phyloP scores from a whole-genome alignment of 331 rosid genomes.

The Phaseolus coccineus region DNA sequence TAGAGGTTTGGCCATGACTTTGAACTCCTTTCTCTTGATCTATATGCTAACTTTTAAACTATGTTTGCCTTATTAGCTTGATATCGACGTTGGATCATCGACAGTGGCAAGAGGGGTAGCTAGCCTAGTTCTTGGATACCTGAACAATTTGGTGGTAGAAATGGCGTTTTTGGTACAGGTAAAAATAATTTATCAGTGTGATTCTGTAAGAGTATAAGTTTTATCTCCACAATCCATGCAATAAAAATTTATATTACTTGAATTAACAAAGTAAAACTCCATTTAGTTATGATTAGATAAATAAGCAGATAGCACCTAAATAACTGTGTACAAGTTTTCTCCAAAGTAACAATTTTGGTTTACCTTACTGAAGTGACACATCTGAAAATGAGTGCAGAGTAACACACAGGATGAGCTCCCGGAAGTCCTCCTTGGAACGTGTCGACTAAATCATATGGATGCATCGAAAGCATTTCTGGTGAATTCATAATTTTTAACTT shows the following conservation, averaged over 20 bases:
- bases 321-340: too few species aligned
- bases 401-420: constrained; percentile 89
- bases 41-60: constrained; percentile 35
- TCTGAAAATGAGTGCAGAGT: constrained; percentile 55
- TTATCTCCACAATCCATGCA: too few species aligned
- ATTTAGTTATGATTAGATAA: too few species aligned
- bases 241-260: too few species aligned
- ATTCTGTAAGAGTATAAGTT: not conserved
- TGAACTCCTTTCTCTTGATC: not conserved
- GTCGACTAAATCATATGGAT: constrained; percentile 79
- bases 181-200: not conserved
- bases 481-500: constrained; percentile 35
- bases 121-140: constrained; percentile 86
- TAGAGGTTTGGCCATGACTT: not conserved
- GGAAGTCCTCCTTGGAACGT: constrained; percentile 81
- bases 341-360: not conserved
- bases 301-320: not conserved
- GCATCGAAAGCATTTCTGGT: constrained; percentile 63
- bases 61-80: constrained; percentile 53
- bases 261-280: not conserved
- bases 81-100: constrained; percentile 78
- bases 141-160: constrained; percentile 86
- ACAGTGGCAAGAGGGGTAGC: constrained; percentile 84
- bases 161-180: constrained; percentile 96
- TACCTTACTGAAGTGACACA: not conserved